Percentiles rank a stretch among this genome's conserved stretches.
These are phyloP conservation scores for Colletotrichum noveboracense DNA, from an alignment of 2,329 filamentous ascomycete genomes.

Conservation along the genomic window DNA sequence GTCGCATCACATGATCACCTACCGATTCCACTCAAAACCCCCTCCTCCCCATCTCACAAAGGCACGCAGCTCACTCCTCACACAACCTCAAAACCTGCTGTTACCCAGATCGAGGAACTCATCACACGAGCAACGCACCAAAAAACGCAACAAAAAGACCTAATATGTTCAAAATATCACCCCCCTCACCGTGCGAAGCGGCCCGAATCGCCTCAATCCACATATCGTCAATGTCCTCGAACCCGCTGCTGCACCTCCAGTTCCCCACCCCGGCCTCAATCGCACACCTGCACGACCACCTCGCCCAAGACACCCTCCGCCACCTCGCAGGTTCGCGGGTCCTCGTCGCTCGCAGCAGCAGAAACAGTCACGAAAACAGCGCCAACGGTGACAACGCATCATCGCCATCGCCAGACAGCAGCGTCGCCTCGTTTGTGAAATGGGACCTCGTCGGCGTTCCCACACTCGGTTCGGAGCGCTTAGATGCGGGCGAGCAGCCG, in stretches of 20 bases:
- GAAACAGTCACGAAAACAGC: neutral
- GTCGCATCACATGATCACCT: neutral
- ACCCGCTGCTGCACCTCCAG: slow-evolving; percentile 43
- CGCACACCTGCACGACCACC: slow-evolving; percentile 31
- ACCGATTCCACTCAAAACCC: neutral
- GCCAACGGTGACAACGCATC: neutral
- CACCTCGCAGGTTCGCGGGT: slow-evolving; percentile 33
- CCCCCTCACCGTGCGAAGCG: slow-evolving; percentile 16
- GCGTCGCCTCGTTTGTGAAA: neutral
- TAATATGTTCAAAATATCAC: neutral
- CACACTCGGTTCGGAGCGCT: neutral
- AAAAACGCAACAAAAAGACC: neutral
- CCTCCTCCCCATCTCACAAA: neutral
- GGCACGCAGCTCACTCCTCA: neutral
- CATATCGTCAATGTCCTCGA: slow-evolving; percentile 42
- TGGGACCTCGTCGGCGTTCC: slow-evolving; percentile 20
- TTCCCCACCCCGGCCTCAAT: slow-evolving; percentile 39
- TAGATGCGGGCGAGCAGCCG: neutral
- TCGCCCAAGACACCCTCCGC: slow-evolving; percentile 33
- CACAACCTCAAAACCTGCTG: neutral
- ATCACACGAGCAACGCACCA: neutral
- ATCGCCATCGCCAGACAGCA: neutral
- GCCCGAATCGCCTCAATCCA: slow-evolving; percentile 36
- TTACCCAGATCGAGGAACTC: neutral
- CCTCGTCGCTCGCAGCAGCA: slow-evolving; percentile 32